Percentiles rank a stretch among this genome's conserved stretches.
phyloP scores from a whole-genome alignment of 176 grass and related monocot species.

The Puya raimondii region DNA sequence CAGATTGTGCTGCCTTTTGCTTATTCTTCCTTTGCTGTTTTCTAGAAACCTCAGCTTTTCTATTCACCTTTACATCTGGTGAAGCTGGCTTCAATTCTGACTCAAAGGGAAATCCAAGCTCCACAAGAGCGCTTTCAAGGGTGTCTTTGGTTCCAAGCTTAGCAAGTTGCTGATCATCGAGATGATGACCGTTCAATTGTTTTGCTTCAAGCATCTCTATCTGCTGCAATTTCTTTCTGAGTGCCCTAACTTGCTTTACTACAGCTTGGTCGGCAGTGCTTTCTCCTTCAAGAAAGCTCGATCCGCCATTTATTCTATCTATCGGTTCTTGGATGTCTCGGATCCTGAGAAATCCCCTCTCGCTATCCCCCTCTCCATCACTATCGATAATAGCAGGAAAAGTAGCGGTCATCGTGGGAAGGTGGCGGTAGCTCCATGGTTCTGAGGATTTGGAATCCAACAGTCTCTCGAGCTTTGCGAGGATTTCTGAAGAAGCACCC shows the following conservation, averaged over 20 bases:
- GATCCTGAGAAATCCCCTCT: conserved; percentile 34
- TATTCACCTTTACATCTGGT: conserved; percentile 40
- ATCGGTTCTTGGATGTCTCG: conserved; percentile 37
- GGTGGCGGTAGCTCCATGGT: conserved; percentile 71
- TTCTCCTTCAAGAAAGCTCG: conserved; percentile 53
- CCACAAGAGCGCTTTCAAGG: conserved; percentile 65
- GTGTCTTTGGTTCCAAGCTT: conserved; percentile 64
- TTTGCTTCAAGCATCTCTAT: conserved; percentile 91
- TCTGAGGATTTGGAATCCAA: conserved; percentile 74
- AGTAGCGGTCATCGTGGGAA: conserved; percentile 86
- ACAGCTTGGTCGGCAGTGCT: conserved; percentile 53
- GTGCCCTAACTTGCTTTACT: conserved; percentile 74
- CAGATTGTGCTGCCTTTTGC: conserved; percentile 36
- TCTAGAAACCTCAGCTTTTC: conserved; percentile 59
- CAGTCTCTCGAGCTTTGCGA: conserved; percentile 64
- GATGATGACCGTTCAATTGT: conserved; percentile 57
- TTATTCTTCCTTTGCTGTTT: conserved; percentile 80
- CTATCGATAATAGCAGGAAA: conserved; percentile 70
- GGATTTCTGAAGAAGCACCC: conserved; percentile 71
- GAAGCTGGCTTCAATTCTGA: conserved; percentile 22
- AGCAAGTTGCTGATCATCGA: conserved; percentile 79
- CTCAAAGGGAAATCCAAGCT: conserved; percentile 60
- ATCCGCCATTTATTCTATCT: conserved; percentile 39
- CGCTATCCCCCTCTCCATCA: conserved; percentile 59
- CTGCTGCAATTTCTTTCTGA: conserved; percentile 95